Evolutionary conservation across 768 basidiomycete genomes (phyloP), one percentile per base, ranked within the genome.

Genomic region (Rhizopogon salebrosus): DNA sequence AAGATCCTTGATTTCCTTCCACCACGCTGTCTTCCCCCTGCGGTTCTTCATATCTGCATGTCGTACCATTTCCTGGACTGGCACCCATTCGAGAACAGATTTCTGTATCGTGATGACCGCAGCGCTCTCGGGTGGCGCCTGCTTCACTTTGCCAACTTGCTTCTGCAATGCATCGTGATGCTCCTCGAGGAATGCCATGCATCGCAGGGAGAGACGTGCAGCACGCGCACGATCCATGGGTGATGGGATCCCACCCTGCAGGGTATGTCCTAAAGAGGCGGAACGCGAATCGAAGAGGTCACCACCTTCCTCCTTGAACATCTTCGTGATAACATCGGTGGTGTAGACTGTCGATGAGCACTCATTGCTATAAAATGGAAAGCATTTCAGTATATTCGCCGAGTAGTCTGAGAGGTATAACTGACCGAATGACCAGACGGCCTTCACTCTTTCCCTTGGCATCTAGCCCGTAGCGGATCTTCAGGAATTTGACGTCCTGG

Each of bases 231-330:
- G 90, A 72, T 98, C 97, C 61, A 91, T 79, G 0, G 97, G 97
- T 0, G 95, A 97, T 4, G 97, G 97, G 16, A 92, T 84, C 2
- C 94, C 94, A 7, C 97, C 97, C 64, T 99, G 97, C 3, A 99
- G 74, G 4, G 95, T 98, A 72, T 99, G 97, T 14, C 97, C 97
- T 18, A 99, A 82, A 1, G 92, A 89, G n/a, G 95, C 97, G 18
- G 85, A 89, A 43, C 97, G 87, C 18, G 97, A 84, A 71, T 99
- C 97, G 64, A 98, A 99, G 22, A 98, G 75, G 5, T 76, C 57
- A 23, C 85, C 85, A n/a, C 97, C 97, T 70, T 98, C 95, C 66
- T 97, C 95, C 62, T 88, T 87, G 70, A 98, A 72, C 78, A 99
- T 97, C 68, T 90, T 90, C 55, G 88, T 95, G 60, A 99, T 80